Evolutionary conservation across 192 early-diverging fungal species (phyloP).

Genomic region (Dimargaris xerosporica): DNA sequence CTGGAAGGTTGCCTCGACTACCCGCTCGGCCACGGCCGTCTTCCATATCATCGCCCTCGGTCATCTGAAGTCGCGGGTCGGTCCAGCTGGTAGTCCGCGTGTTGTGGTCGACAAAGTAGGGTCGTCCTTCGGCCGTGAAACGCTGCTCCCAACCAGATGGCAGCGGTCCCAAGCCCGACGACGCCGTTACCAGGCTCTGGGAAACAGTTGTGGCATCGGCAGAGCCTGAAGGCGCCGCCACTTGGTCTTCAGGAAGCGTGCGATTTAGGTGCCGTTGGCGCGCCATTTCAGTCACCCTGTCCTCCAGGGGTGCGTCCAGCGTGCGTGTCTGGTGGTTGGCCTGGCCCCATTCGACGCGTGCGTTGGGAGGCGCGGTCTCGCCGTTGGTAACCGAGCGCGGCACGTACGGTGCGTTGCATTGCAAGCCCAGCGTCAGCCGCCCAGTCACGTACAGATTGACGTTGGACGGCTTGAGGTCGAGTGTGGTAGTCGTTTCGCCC

Average conservation of each 20-base stretch:
- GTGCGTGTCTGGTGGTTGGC: not conserved
- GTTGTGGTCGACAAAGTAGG: constrained; percentile 86
- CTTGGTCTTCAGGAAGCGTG: constrained; percentile 54
- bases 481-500: constrained; percentile 52
- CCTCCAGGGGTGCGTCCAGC: constrained; percentile 15
- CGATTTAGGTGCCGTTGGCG: constrained; percentile 68
- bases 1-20: not conserved
- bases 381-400: not conserved
- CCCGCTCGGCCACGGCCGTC: not conserved
- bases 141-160: constrained; percentile 76
- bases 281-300: constrained; percentile 44
- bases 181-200: constrained; percentile 14
- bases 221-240: not conserved
- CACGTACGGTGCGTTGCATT: constrained; percentile 6
- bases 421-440: constrained; percentile 36
- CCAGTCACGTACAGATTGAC: constrained; percentile 70
- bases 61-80: constrained; percentile 48
- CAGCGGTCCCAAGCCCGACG: constrained; percentile 44
- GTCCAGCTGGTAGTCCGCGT: constrained; percentile 84
- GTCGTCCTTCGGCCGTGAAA: constrained; percentile 59
- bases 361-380: not conserved
- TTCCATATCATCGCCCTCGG: constrained; percentile 19
- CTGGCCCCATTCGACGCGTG: constrained; percentile 6
- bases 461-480: constrained; percentile 79
- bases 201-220: constrained; percentile 8